These are phyloP conservation scores for Fusarium pseudoanthophilum DNA, from an alignment of 2,329 filamentous ascomycete species.

Conservation along the genomic window DNA sequence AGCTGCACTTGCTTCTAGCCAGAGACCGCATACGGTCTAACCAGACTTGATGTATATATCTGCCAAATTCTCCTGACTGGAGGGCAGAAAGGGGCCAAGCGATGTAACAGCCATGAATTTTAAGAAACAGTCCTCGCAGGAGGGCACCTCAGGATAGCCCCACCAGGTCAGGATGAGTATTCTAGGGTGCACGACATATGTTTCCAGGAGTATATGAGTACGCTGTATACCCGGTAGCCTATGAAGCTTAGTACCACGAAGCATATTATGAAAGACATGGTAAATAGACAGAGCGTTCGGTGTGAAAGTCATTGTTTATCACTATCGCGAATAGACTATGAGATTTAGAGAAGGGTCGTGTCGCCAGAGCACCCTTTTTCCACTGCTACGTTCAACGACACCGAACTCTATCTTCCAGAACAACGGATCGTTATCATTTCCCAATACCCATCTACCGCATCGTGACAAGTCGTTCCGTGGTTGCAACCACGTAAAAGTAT, in stretches of 20 bases:
- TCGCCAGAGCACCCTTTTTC: neutral
- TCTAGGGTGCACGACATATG: too few species aligned
- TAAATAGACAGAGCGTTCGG: accelerated
- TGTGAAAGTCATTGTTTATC: neutral
- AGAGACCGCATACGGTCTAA: too few species aligned
- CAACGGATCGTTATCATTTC: neutral
- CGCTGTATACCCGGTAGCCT: too few species aligned
- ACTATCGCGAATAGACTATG: neutral
- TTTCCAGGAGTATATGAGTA: too few species aligned
- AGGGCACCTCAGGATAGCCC: too few species aligned
- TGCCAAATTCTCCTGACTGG: too few species aligned
- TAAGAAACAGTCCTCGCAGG: too few species aligned
- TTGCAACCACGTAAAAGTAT: neutral
- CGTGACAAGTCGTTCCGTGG: neutral
- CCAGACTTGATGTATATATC: too few species aligned
- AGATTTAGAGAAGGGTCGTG: neutral
- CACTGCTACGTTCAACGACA: neutral
- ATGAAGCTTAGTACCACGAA: accelerated
- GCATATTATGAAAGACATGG: accelerated
- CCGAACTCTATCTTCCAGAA: neutral
- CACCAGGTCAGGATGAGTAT: too few species aligned
- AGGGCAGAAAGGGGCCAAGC: too few species aligned
- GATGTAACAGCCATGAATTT: too few species aligned
- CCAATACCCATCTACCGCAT: neutral
- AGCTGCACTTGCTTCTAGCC: too few species aligned